Evolutionary conservation across 305 asterid species (phyloP).

Genomic region (Rubia peregrina): DNA sequence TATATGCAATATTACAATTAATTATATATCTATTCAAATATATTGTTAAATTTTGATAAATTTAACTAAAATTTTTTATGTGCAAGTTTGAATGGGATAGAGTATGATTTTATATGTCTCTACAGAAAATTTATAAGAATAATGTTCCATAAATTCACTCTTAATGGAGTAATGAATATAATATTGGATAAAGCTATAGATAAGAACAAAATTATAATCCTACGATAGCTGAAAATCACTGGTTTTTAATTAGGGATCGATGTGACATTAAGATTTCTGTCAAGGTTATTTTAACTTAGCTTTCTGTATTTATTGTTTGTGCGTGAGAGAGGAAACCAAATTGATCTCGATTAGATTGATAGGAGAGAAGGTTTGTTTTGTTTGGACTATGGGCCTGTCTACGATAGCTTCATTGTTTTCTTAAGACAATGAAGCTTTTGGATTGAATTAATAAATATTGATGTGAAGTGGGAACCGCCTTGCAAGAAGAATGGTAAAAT

Average conservation of each 20-base stretch:
- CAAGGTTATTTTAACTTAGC: not conserved
- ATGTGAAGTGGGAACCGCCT: not conserved
- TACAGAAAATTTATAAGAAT: not conserved
- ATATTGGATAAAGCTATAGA: not conserved
- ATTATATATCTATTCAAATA: no score
- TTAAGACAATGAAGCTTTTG: not conserved
- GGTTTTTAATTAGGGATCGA: not conserved
- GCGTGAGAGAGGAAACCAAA: not conserved
- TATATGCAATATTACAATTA: no score
- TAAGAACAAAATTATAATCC: not conserved
- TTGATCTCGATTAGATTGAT: not conserved
- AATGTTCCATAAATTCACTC: not conserved
- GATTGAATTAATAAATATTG: not conserved
- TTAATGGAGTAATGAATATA: not conserved
- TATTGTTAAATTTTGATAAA: no score
- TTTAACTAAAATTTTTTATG: no score
- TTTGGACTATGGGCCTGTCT: not conserved
- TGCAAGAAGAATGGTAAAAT: not conserved
- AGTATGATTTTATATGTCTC: not conserved
- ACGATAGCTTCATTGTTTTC: no score
- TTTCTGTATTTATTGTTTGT: not conserved
- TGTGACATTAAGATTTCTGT: not conserved
- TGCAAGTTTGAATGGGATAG: no score
- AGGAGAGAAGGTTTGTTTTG: not conserved
- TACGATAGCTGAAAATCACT: not conserved